These are phyloP conservation scores for Notholithocarpus densiflorus DNA, from an alignment of 306 rosid species.

Conservation along the genomic window DNA sequence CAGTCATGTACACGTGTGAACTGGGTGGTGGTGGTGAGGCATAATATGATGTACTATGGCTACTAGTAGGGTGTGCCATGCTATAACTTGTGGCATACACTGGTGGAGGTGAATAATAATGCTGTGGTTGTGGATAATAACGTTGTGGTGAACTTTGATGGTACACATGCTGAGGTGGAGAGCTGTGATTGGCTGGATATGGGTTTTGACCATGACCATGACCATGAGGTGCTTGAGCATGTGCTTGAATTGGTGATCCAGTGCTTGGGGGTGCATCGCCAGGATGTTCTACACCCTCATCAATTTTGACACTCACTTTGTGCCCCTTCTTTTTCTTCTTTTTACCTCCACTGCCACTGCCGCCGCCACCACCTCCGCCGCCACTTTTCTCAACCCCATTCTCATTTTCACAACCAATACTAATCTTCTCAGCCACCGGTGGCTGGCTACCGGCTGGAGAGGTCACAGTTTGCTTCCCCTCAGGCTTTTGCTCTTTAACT, in stretches of 20 bases:
- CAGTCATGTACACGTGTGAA: slow-evolving; percentile 20
- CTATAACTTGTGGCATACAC: slow-evolving; percentile 32
- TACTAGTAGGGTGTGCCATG: slow-evolving; percentile 37
- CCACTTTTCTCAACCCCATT: slow-evolving; percentile 19
- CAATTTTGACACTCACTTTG: slow-evolving; percentile 22
- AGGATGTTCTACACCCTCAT: slow-evolving; percentile 22
- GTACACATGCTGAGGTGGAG: slow-evolving; percentile 32
- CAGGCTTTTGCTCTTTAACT: slow-evolving; percentile 34
- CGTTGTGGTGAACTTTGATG: slow-evolving; percentile 30
- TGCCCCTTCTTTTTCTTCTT: slow-evolving; percentile 52
- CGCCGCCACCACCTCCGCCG: background rate
- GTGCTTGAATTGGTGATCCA: slow-evolving; percentile 24
- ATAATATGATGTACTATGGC: slow-evolving; percentile 45
- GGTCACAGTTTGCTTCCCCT: slow-evolving; percentile 33
- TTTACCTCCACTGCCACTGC: slow-evolving; percentile 31
- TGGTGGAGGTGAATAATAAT: slow-evolving; percentile 27
- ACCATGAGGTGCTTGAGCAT: background rate
- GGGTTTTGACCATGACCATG: background rate
- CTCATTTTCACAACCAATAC: slow-evolving; percentile 21
- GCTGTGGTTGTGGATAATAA: too few species aligned
- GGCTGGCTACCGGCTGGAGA: slow-evolving; percentile 34
- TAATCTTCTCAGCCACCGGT: slow-evolving; percentile 26
- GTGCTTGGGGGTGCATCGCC: slow-evolving; percentile 23
- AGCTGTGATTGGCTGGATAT: slow-evolving; percentile 33
- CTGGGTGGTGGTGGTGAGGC: slow-evolving; percentile 29